Evolutionary conservation across 2,329 filamentous ascomycete species (phyloP), one percentile per base, ranked within the genome.

Genomic region (Colletotrichum lentis): DNA sequence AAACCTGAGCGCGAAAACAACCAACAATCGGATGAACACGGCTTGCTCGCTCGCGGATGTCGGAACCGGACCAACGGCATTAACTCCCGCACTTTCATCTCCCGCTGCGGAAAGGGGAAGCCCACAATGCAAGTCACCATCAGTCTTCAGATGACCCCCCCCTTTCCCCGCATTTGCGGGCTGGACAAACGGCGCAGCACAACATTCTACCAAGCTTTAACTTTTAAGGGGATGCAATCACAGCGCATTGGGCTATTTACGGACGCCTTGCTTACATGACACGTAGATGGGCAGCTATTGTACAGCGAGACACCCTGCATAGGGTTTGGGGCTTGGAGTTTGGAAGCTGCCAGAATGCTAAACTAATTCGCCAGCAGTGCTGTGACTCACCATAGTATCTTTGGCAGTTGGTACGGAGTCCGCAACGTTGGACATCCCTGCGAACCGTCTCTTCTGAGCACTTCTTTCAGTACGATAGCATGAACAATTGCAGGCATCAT

Each of bases 91-190:
- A 35, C 27, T 20, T 20, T n/a, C 18, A 24, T 31, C 27, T 31
- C 8, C 27, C 7, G 27, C 27, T 31, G 7, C 27, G 8, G 27
- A 31, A 31, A 31, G 8, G 8, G 27, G 27, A 31, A 31, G 20
- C 37, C 39, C 41, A 20, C 27, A 14, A 39, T 63, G 52, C 59
- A 57, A 57, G 27, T 20, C 37, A 57, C 20, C 46, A 58, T 41
- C 31, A 12, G 53, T 24, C n/a, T n/a, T n/a, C n/a, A n/a, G n/a
- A 53, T 35, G 24, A 18, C 16, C 60, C 14, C n/a, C n/a, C n/a
- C n/a, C n/a, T 52, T 64, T 24, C 64, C 60, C 64, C 64, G 62
- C 60, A 53, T 41, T 47, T 43, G 43, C 31, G 11, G n/a, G 20
- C 24, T 20, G 8, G 43, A 52, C 3, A 8, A 44, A 46, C 41